Evolutionary conservation across 306 rosid genomes (phyloP).

Genomic region (Rosa rugosa): DNA sequence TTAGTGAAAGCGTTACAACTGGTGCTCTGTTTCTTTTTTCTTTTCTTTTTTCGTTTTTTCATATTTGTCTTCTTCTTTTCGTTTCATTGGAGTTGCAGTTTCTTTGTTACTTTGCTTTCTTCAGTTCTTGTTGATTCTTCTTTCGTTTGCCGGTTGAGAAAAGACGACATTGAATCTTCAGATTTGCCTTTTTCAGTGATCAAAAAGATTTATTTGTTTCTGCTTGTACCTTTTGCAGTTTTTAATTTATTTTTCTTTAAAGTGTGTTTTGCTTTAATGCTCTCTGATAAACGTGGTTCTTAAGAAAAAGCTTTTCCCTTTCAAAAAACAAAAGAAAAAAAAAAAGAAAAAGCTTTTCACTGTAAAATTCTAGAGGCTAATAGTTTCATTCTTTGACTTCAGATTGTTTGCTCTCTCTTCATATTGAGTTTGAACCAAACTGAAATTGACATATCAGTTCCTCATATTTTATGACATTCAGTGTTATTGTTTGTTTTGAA

Average conservation of each 20-base stretch:
- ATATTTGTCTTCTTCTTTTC: neutral
- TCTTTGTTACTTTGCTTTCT: neutral
- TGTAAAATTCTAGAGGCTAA: neutral
- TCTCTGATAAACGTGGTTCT: neutral
- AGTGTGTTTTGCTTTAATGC: neutral
- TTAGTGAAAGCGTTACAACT: neutral
- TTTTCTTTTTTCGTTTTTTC: neutral
- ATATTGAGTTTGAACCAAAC: neutral
- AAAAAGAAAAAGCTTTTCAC: neutral
- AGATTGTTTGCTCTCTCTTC: neutral
- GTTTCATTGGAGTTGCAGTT: neutral
- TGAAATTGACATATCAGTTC: neutral
- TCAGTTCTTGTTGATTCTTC: conserved; percentile 6
- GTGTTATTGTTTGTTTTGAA: neutral
- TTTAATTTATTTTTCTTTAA: neutral
- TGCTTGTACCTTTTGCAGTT: neutral
- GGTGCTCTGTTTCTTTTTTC: neutral
- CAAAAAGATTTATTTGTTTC: neutral
- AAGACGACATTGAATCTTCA: conserved; percentile 16
- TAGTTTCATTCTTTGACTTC: neutral
- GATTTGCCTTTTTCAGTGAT: neutral
- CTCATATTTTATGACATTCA: neutral
- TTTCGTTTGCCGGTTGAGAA: neutral
- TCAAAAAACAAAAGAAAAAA: too few relatives aligned
- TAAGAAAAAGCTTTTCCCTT: neutral